Evolutionary conservation across 2,329 filamentous ascomycete genomes (phyloP), one percentile per base, ranked within the genome.

Genomic region (Pseudogymnoascus sp.): DNA sequence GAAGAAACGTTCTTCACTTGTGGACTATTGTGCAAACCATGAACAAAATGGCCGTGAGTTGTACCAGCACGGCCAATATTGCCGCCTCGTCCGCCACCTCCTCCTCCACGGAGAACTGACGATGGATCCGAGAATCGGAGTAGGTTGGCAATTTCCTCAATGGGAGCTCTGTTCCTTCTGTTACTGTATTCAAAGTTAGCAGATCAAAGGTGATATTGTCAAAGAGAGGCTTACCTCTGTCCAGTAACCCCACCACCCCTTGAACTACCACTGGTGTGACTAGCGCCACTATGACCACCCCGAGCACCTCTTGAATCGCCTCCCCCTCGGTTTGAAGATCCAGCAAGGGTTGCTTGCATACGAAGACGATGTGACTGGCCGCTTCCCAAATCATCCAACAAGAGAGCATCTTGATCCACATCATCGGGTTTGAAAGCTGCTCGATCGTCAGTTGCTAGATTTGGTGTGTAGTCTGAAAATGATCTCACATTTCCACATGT

Each of bases 281-380:
- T 56, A 8, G 28, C 50, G 34, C 50, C 50, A 34, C 14, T 12
- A 21, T 56, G 28, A 8, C 50, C 28, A 36, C 50, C 50, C 11
- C 28, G 28, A 3, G 28, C 10, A 11, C 50, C 28, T 36, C n/a
- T 56, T 11, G 10, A 6, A 36, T 34, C 28, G 10, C 10, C 7
- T 3, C 50, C 50, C 1, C 34, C 59, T 12, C 16, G 59, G 16
- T n/a, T 60, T 34, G 50, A 56, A 34, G 28, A 56, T 25, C 34
- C 59, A 44, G 21, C 21, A 60, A 60, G 34, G 16, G 7, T 28
- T 25, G 34, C 36, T 60, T 60, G 59, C 59, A 60, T 60, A 14
- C 59, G 59, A 10, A 60, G 34, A 5, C 62, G 61, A 40, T 63
- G 61, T 25, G 34, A 60, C 34, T 63, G 61, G 31, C 61, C 61